Evolutionary conservation across 2,329 filamentous ascomycete species (phyloP).

Genomic region (Trichoderma endophyticum): DNA sequence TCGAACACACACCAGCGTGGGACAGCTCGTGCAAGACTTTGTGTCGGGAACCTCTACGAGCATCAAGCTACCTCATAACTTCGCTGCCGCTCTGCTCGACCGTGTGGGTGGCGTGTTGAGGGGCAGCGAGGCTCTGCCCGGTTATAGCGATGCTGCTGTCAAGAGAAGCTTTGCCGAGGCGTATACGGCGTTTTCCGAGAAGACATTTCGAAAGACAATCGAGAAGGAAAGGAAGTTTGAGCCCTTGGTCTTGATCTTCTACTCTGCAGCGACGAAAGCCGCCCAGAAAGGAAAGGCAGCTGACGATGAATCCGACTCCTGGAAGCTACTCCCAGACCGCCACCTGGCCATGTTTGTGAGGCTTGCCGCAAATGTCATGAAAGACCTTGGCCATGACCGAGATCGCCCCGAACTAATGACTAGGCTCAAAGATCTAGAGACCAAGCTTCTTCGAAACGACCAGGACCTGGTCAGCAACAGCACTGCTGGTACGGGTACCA

Average conservation of each 20-base stretch:
- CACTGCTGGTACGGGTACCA: slow-evolving; percentile 40
- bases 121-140: slow-evolving; percentile 78
- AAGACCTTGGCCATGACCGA: slow-evolving; percentile 78
- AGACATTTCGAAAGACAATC: slow-evolving; percentile 82
- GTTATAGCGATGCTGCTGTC: slow-evolving; percentile 85
- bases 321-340: slow-evolving; percentile 88
- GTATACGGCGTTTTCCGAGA: slow-evolving; percentile 87
- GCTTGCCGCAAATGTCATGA: slow-evolving; percentile 74
- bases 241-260: slow-evolving; percentile 92
- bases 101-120: slow-evolving; percentile 76
- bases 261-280: slow-evolving; percentile 85
- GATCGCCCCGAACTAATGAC: slow-evolving; percentile 81
- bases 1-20: slow-evolving; percentile 67
- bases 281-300: slow-evolving; percentile 70
- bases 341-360: slow-evolving; percentile 94
- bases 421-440: slow-evolving; percentile 78
- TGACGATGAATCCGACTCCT: slow-evolving; percentile 80
- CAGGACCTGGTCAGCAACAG: slow-evolving; percentile 64
- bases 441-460: slow-evolving; percentile 89
- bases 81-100: slow-evolving; percentile 57
- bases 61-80: slow-evolving; percentile 57
- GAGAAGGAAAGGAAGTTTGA: slow-evolving; percentile 93
- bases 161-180: slow-evolving; percentile 95
- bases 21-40: slow-evolving; percentile 88
- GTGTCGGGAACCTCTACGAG: slow-evolving; percentile 47